Conservation (phyloP, 169 alveolate species). For the Cryptosporidium sp. region DNA sequence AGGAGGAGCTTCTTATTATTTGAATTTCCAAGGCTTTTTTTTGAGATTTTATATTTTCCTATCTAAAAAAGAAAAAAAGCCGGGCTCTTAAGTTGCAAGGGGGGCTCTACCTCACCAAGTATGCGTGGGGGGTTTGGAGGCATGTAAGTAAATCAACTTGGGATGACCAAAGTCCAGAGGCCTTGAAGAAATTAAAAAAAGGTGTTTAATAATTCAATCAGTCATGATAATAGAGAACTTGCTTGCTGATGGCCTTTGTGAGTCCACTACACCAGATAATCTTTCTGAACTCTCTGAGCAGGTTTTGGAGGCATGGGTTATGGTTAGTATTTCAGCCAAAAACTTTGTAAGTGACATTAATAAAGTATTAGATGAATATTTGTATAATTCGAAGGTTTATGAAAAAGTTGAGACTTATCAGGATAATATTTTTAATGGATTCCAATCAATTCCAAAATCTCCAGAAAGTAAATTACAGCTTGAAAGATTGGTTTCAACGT, state of each 20-base stretch:
- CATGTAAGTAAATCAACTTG: slow-evolving; percentile 33
- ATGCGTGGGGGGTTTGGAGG: slow-evolving; percentile 45
- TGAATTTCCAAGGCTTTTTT: neutral
- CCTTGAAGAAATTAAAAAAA: neutral
- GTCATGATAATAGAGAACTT: slow-evolving; percentile 8
- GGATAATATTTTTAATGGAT: neutral
- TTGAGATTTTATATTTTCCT: neutral
- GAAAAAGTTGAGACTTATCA: neutral
- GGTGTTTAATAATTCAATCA: neutral
- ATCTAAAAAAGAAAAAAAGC: slow-evolving; percentile 3
- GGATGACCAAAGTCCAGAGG: slow-evolving; percentile 18
- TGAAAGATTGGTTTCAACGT: neutral
- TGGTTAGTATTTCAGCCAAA: neutral
- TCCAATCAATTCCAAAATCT: neutral
- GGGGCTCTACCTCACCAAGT: slow-evolving; percentile 28
- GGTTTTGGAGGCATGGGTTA: slow-evolving; percentile 11
- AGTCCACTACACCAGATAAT: neutral
- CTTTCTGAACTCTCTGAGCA: neutral
- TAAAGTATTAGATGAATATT: neutral
- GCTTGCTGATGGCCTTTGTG: neutral
- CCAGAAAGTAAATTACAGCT: slow-evolving; percentile 8
- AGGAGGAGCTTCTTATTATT: neutral
- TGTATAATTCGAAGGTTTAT: neutral
- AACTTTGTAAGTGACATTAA: slow-evolving; percentile 2
- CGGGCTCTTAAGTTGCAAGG: slow-evolving; percentile 8